A percentile compares a stretch with the other conserved stretches of the same genome.
phyloP scores from a whole-genome alignment of 768 basidiomycete species.

The Hysterangium stoloniferum region DNA sequence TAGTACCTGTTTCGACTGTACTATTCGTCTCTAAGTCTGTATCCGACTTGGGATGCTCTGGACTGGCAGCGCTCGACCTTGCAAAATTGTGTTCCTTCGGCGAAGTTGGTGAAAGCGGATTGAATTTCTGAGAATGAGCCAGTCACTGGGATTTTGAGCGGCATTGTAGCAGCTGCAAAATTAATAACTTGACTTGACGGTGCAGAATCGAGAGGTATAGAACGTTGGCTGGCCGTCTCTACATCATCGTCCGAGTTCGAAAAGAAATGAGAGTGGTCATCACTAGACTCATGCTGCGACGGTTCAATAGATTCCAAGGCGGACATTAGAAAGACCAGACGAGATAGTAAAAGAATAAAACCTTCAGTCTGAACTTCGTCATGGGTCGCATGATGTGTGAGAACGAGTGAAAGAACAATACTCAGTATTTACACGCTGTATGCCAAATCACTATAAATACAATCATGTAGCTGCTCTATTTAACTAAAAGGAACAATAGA shows the following conservation, averaged over 20 bases:
- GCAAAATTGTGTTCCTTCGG: not conserved
- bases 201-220: slow-evolving; percentile 67
- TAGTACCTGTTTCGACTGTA: slow-evolving; percentile 1
- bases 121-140: not conserved
- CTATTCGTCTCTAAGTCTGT: slow-evolving; percentile 1
- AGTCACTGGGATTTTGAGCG: not conserved
- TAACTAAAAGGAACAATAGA: no score
- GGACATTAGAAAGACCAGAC: no score
- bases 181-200: slow-evolving; percentile 19
- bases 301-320: not conserved
- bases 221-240: slow-evolving; percentile 74
- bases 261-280: slow-evolving; percentile 17
- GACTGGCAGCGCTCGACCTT: not conserved
- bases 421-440: no score
- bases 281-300: slow-evolving; percentile 3
- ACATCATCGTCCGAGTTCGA: slow-evolving; percentile 44
- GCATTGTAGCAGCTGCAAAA: slow-evolving; percentile 13
- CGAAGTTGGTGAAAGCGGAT: not conserved
- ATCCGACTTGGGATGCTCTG: not conserved
- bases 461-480: no score
- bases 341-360: no score
- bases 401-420: no score
- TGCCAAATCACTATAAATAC: no score
- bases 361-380: no score
- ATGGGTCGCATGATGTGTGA: no score